Evolutionary conservation across 345 rosid species (phyloP), one percentile per base, ranked within the genome.

Genomic region (Eucalyptus polybractea): DNA sequence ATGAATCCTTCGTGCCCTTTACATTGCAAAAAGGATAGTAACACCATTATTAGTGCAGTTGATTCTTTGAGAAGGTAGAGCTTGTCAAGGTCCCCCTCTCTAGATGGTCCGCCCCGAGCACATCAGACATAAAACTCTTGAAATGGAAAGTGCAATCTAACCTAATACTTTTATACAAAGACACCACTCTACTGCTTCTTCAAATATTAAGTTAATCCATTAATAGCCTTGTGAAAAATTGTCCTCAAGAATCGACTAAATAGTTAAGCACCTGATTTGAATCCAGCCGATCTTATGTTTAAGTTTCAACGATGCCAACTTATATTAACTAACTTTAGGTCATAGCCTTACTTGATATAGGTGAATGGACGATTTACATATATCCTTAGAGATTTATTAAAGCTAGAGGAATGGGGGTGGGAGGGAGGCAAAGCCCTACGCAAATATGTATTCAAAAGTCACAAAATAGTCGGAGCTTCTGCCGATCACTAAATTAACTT

Each of bases 161-260:
- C 1, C 22, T 31, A 16, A 67, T 8, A 37, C 5, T 67, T 31
- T 31, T 16, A 50, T 27, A 29, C 4, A 62, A 9, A n/a, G 40
- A 67, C 21, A 65, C 80, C 80, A 7, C 76, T 31, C 37, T n/a
- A 65, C 40, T n/a, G 1, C 76, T n/a, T 65, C 19, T n/a, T n/a
- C 25, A 2, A 8, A 7, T 14, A n/a, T 31, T 33, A 67, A 67
- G 0, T n/a, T 67, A n/a, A 31, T 15, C 17, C 21, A 67, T 67
- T n/a, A n/a, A 67, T 67, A 31, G 21, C 3, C 40, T 1, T 1
- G 22, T 67, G 80, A 31, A 67, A 62, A 31, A 67, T n/a, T n/a
- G 21, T 67, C 19, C 3, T 31, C 1, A 67, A 1, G 16, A 8
- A 14, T 67, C 6, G 0, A 31, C 3, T 15, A 1, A 67, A 3